Percentiles rank a stretch among this genome's conserved stretches.
Conservation (phyloP, 805 yeast genomes). For the Pichia pseudocactophila region DNA sequence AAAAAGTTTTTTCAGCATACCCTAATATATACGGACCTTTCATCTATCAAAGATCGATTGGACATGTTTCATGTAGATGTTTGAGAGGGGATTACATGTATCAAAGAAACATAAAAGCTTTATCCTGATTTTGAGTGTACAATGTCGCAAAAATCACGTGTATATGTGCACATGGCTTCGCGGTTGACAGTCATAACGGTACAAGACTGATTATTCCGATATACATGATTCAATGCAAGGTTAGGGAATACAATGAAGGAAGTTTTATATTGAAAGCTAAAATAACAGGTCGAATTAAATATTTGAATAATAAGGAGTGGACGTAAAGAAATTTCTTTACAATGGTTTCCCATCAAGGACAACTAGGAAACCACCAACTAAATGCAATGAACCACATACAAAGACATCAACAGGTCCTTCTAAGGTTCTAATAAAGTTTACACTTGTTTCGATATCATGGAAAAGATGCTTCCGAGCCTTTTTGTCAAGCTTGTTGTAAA, state of each 20-base stretch:
- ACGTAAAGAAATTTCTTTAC: background rate
- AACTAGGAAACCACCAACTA: slow-evolving; percentile 89
- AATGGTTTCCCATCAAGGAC: slow-evolving; percentile 49
- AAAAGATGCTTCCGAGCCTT: slow-evolving; percentile 39
- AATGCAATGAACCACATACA: slow-evolving; percentile 88
- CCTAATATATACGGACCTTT: slow-evolving; percentile 23
- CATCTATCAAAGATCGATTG: slow-evolving; percentile 15
- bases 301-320: slow-evolving; percentile 3
- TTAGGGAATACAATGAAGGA: background rate
- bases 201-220: too few relatives aligned
- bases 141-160: too few relatives aligned
- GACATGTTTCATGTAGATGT: too few relatives aligned
- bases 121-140: too few relatives aligned
- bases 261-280: background rate
- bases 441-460: slow-evolving; percentile 69
- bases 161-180: too few relatives aligned
- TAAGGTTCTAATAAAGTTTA: slow-evolving; percentile 41
- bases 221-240: too few relatives aligned
- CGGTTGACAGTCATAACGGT: too few relatives aligned
- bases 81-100: too few relatives aligned
- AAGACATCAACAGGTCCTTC: slow-evolving; percentile 57
- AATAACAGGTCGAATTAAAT: background rate
- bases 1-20: slow-evolving; percentile 11
- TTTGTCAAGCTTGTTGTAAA: slow-evolving; percentile 54
- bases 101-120: too few relatives aligned